phyloP scores from a whole-genome alignment of 805 yeast genomes.

The Barnettozyma pratensis region DNA sequence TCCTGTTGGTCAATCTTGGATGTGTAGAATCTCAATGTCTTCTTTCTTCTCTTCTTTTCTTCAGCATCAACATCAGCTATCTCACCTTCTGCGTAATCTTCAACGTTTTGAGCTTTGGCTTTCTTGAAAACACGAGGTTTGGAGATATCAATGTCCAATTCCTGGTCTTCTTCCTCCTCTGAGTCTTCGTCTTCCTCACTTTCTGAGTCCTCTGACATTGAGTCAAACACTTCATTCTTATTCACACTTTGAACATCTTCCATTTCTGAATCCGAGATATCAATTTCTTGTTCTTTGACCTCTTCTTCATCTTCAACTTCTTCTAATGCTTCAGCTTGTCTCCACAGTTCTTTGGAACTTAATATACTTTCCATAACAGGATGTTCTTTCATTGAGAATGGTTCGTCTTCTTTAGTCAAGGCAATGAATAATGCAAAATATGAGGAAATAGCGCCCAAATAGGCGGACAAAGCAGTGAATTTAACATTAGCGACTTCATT shows the following conservation, averaged over 20 bases:
- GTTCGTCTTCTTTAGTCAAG: conserved; percentile 47
- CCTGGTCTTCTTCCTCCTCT: conserved; percentile 19
- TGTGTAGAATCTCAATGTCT: conserved; percentile 89
- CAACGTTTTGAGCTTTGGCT: conserved; percentile 25
- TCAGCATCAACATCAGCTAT: conserved; percentile 81
- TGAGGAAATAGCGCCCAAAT: conserved; percentile 70
- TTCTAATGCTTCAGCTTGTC: conserved; percentile 63
- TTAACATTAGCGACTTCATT: conserved; percentile 44
- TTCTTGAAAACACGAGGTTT: conserved; percentile 48
- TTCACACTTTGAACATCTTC: conserved; percentile 10
- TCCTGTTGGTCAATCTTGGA: conserved; percentile 89
- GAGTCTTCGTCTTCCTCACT: conserved; percentile 8
- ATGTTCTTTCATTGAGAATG: conserved; percentile 72
- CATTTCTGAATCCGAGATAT: conserved; percentile 12
- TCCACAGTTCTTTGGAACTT: conserved; percentile 82
- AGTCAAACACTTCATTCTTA: conserved; percentile 8
- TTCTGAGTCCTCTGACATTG: conserved; percentile 11
- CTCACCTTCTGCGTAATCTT: conserved; percentile 65
- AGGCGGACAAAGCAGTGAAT: conserved; percentile 67
- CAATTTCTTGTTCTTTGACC: background rate
- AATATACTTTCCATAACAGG: conserved; percentile 86
- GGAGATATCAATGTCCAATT: conserved; percentile 46
- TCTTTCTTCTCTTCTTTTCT: conserved; percentile 76
- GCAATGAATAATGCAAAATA: conserved; percentile 73
- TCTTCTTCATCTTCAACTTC: conserved; percentile 8